Evolutionary conservation across 805 yeast genomes (phyloP).

Genomic region (Candida dajiaensis): DNA sequence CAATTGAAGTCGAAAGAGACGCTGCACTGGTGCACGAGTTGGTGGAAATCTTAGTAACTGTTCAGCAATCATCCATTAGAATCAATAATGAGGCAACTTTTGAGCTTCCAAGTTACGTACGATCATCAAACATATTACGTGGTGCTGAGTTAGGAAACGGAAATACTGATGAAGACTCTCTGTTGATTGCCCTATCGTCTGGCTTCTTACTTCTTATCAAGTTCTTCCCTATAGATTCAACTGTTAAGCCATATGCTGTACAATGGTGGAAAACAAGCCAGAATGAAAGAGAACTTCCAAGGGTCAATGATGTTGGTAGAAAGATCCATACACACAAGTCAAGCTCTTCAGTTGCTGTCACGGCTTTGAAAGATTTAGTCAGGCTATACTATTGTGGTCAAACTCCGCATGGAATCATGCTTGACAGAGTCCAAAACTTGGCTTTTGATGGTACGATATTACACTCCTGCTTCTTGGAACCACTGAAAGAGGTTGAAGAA

Average conservation of each 20-base stretch:
- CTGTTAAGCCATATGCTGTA: conserved; percentile 35
- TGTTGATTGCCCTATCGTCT: conserved; percentile 34
- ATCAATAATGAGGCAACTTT: conserved; percentile 9
- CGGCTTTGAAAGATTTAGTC: conserved; percentile 31
- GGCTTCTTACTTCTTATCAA: conserved; percentile 34
- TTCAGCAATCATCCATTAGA: conserved; percentile 12
- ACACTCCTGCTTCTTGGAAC: conserved; percentile 37
- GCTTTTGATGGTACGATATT: conserved; percentile 36
- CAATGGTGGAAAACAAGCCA: conserved; percentile 41
- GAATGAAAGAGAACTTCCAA: conserved; percentile 10
- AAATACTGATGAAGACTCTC: conserved; percentile 28
- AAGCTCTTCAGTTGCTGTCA: conserved; percentile 34
- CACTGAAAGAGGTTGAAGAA: conserved; percentile 18
- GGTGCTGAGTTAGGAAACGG: conserved; percentile 12
- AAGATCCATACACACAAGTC: conserved; percentile 30
- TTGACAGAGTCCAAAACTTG: conserved; percentile 34
- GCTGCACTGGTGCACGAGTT: conserved; percentile 10
- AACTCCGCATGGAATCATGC: conserved; percentile 32
- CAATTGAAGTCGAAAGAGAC: conserved; percentile 1
- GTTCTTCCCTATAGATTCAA: conserved; percentile 22
- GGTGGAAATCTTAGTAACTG: conserved; percentile 9
- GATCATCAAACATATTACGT: conserved; percentile 13
- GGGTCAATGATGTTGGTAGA: conserved; percentile 20
- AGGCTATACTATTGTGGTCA: conserved; percentile 33
- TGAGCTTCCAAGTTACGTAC: conserved; percentile 10